Conservation (phyloP, 2,329 filamentous ascomycete species). For the Colletotrichum spaethianum region DNA sequence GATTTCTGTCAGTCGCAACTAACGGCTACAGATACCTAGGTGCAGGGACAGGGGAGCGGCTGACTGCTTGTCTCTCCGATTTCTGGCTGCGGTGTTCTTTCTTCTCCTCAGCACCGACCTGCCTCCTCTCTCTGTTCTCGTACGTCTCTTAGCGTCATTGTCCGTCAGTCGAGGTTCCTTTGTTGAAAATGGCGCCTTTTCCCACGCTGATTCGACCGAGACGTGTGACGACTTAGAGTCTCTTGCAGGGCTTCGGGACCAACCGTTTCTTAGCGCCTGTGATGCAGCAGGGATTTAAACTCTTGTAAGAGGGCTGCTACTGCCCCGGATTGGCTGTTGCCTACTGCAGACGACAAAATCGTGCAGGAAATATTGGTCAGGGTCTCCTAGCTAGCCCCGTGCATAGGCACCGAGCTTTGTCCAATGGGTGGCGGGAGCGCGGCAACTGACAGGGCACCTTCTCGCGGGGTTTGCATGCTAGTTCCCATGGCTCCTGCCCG, state of each 20-base stretch:
- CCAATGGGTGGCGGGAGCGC: slow-evolving; percentile 36
- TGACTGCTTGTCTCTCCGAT: slow-evolving; percentile 16
- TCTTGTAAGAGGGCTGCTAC: slow-evolving; percentile 47
- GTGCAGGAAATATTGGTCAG: slow-evolving; percentile 48
- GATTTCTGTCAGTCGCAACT: slow-evolving; percentile 16
- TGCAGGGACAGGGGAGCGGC: slow-evolving; percentile 18
- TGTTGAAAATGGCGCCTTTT: slow-evolving; percentile 15
- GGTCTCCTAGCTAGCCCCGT: slow-evolving; percentile 41
- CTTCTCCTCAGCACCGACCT: slow-evolving; percentile 8
- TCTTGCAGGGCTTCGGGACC: slow-evolving; percentile 64
- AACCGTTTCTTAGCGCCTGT: slow-evolving; percentile 58
- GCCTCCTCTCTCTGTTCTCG: slow-evolving; percentile 28
- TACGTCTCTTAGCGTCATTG: slow-evolving; percentile 40
- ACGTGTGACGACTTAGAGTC: slow-evolving; percentile 60
- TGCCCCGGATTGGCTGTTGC: slow-evolving; percentile 58
- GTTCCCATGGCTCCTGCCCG: slow-evolving; percentile 7
- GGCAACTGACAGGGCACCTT: slow-evolving; percentile 29
- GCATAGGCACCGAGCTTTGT: slow-evolving; percentile 26
- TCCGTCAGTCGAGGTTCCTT: slow-evolving; percentile 27
- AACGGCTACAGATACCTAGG: slow-evolving; percentile 20
- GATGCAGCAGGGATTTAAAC: slow-evolving; percentile 47
- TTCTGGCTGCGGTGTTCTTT: slow-evolving; percentile 12
- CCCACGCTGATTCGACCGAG: slow-evolving; percentile 53
- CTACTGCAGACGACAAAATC: slow-evolving; percentile 44
- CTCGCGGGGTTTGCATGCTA: slow-evolving; percentile 40